Base-by-base conservation (phyloP, 352 stramenopile genomes). In the Globisporangium okanoganense region DNA sequence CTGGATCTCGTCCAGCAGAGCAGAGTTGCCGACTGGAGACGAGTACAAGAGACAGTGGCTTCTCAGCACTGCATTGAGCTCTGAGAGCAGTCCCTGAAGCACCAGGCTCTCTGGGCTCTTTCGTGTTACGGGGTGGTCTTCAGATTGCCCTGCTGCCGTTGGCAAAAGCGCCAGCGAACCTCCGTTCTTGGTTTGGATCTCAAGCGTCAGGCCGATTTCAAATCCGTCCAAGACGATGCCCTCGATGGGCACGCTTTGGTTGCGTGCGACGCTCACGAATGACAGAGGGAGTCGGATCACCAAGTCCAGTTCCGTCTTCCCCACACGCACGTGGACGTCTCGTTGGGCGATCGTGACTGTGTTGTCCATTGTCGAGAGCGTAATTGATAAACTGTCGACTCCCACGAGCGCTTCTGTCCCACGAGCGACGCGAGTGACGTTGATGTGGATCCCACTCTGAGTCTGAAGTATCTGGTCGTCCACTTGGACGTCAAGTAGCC, bases 151-250 rank as follows among this genome's bases (percentile, higher is more conserved):
- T 43, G n/a, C n/a, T 27, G 40, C 1, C 10, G 16, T 57, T 31
- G 60, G 18, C 18, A 67, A 35, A 12, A 67, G 54, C 8, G 38
- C 12, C 1, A 67, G 14, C 9, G 14, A 47, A 0, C 61, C 61
- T 36, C 49, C 47, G 0, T 40, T 48, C 14, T 16, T 41, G 48
- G 48, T 58, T 31, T 24, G 8, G 14, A 68, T 54, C 29, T 50
- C 18, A 27, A 68, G 56, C 40, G 40, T 56, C 5, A 60, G 13
- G 14, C n/a, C 31, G 40, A 61, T 40, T 7, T 57, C 48, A 35
- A 64, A 58, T 14, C 62, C 56, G 27, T 61, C 48, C n/a, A 68
- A 25, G 22, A 35, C 16, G 31, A 64, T 43, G 2, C 62, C 56
- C 22, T 64, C 56, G 29, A 64, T 55, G 7, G 31, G 4, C 3